Base-by-base conservation (phyloP, 208 protist species). In the Jaenimonas drosophilae region DNA sequence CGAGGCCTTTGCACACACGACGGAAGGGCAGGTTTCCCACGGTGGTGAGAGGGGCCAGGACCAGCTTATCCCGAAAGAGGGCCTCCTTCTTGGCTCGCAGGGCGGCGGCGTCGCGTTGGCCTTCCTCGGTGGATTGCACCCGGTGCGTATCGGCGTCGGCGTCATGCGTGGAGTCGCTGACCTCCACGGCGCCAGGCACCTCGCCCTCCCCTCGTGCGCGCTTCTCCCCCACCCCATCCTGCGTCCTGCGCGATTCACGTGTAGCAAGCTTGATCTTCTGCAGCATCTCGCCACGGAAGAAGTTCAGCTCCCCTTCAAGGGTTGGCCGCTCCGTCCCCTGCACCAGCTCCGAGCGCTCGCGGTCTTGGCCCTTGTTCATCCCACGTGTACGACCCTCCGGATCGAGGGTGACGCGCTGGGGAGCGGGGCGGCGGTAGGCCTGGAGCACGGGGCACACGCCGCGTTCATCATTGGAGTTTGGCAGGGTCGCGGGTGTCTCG, bases 11-110 rank as follows among this genome's bases (percentile, higher is more conserved):
- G 68, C 91, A 96, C 32, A 98, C 51, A 29, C 88, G 78, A 24
- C 97, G 85, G 54, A 97, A 99, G 11, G 97, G 97, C 37, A 99
- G 66, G 59, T 99, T 99, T 39, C 97, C 97, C 17, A 98, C 93
- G 4, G 97, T 99, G 4, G 97, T 99, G 23, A 99, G 84, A 6
- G 97, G 97, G 16, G 97, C 96, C 4, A 98, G 82, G 43, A 96
- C 81, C 11, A 97, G 54, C 71, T 98, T 96, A 52, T 90, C 66
- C 0, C 36, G 38, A 49, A 91, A 97, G 37, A 97, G 49, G 21
- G 81, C 59, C 24, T 60, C 50, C 32, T 54, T 49, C 42, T 60
- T 60, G 27, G 23, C 27, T 17, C 55, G 64, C 26, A 54, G 54
- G 23, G 48, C 45, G 3, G 65, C 64, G 7, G 31, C 20, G 1